Percentiles rank a stretch among this genome's conserved stretches.
Evolutionary conservation across 495 filamentous ascomycete species (phyloP).

Genomic region (Apiosordaria backusii): DNA sequence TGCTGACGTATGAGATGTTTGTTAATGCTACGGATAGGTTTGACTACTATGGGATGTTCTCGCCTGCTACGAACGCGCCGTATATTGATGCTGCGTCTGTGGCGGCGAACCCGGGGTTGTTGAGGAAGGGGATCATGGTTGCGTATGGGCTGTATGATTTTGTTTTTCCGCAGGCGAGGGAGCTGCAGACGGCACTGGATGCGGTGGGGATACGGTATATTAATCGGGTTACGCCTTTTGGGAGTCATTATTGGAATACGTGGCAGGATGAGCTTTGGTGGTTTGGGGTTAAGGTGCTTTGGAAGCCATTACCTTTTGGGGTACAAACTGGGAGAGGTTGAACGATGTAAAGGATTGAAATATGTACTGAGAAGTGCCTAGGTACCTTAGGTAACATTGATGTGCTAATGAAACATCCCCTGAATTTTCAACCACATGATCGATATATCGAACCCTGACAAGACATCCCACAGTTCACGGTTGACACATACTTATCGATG

Average conservation of each 20-base stretch:
- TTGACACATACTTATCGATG: no score
- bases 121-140: conserved; percentile 29
- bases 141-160: conserved; percentile 34
- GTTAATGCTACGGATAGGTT: conserved; percentile 34
- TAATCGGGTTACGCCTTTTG: conserved; percentile 29
- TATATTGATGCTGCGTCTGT: conserved; percentile 23
- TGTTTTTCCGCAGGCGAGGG: conserved; percentile 22
- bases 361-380: background rate
- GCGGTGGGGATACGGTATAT: conserved; percentile 19
- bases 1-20: conserved; percentile 36
- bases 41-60: conserved; percentile 34
- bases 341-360: background rate
- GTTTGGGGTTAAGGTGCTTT: conserved; percentile 33
- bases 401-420: no score
- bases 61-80: conserved; percentile 25
- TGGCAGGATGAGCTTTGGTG: conserved; percentile 38
- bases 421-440: no score
- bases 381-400: background rate
- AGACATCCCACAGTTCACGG: no score
- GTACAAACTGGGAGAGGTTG: background rate
- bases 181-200: conserved; percentile 28
- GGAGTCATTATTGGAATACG: conserved; percentile 35
- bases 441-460: no score
- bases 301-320: conserved; percentile 26
- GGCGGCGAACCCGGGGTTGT: conserved; percentile 23